Evolutionary conservation across 139 green algal species (phyloP), one percentile per base, ranked within the genome.

Genomic region (Trebouxia sp.): DNA sequence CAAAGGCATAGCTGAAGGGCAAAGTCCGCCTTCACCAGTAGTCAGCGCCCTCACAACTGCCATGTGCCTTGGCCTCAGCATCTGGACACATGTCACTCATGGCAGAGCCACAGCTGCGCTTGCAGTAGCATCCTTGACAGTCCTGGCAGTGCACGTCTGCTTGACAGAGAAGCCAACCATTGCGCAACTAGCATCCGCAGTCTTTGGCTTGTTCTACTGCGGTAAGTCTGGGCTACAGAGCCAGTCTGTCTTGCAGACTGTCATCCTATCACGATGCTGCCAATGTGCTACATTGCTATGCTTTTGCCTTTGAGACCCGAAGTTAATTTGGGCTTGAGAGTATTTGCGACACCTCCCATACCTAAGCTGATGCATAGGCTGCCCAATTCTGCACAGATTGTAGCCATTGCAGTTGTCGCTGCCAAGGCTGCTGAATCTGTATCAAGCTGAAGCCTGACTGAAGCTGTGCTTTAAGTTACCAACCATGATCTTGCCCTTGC

Each of bases 131-230:
- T 82, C 90, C n/a, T 97, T 98, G 79, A 35, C 92, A 4, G 82
- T 97, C 55, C 86, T 97, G 9, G 91, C 88, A 30, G 83, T 95
- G 65, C 89, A 98, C 62, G 82, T 97, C 5, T 38, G 95, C 4
- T 81, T 80, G 12, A 86, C 82, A 12, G 80, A 86, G 48, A 94
- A 94, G 80, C 92, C 92, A 14, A 91, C 87, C 65, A 97, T 97
- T 62, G 79, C 90, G 22, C 92, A 97, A 87, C 88, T 98, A 32
- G 88, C 94, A 1, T 94, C 90, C 3, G 89, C 90, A 6, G 77
- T 97, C 17, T 97, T 98, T 86, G 94, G 94, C 28, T 81, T 98
- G 28, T 94, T 98, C 39, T 98, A 98, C 86, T 98, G 95, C 79
- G 94, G 93, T 97, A 67, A 41, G 88, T n/a, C n/a, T n/a, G n/a